Evolutionary conservation across 1,139 yeast genomes (phyloP).

Genomic region (Pneumocystis canis): DNA sequence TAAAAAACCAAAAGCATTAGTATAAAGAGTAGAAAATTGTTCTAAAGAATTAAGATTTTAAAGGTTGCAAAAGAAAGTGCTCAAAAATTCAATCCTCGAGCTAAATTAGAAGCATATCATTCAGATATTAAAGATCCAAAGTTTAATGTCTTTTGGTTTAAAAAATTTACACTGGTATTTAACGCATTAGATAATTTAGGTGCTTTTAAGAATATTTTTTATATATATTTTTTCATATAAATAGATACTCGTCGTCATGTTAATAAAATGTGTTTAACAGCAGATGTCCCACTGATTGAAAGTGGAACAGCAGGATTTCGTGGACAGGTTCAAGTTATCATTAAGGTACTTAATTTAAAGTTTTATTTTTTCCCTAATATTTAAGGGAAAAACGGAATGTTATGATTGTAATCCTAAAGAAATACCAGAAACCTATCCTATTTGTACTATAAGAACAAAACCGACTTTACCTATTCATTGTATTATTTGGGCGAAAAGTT

Average conservation of each 20-base stretch:
- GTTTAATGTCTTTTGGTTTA: constrained; percentile 73
- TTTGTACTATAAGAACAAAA: constrained; percentile 90
- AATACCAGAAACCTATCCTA: constrained; percentile 83
- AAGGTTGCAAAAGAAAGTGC: constrained; percentile 62
- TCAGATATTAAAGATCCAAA: constrained; percentile 64
- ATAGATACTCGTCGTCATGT: constrained; percentile 77
- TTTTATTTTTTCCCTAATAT: background rate
- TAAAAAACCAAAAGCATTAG: constrained; percentile 67
- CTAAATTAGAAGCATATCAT: constrained; percentile 66
- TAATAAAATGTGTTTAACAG: constrained; percentile 62
- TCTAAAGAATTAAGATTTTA: background rate
- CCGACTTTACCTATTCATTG: constrained; percentile 95
- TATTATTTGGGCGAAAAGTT: constrained; percentile 94
- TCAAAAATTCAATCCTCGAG: constrained; percentile 53
- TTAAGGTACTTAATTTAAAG: constrained; percentile 17
- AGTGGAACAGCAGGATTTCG: constrained; percentile 90
- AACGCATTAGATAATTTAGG: constrained; percentile 79
- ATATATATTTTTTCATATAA: background rate
- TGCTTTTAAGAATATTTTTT: background rate
- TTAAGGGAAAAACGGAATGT: constrained; percentile 63
- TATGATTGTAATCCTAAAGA: constrained; percentile 82
- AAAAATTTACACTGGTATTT: constrained; percentile 59
- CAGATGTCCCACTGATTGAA: constrained; percentile 68
- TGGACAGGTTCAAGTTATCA: constrained; percentile 87
- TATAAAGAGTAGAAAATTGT: constrained; percentile 1